These are phyloP conservation scores for Trichoderma guizhouense DNA, from an alignment of 2,329 filamentous ascomycete genomes.

Conservation along the genomic window DNA sequence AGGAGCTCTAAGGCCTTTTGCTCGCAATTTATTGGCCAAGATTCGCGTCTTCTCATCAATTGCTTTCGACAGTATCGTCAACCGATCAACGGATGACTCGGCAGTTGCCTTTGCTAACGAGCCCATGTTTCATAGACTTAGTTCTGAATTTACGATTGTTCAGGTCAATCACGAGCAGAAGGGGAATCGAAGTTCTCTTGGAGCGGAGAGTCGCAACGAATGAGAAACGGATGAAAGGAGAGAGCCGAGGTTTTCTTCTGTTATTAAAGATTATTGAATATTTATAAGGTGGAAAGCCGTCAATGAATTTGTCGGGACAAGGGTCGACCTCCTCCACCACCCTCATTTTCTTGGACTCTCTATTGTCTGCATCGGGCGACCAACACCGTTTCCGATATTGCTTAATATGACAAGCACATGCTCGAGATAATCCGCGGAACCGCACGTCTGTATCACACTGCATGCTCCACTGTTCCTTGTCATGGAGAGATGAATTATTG, in stretches of 20 bases:
- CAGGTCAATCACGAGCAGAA: background rate
- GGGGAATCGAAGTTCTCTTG: background rate
- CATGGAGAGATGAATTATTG: background rate
- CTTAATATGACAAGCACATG: background rate
- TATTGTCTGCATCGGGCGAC: background rate
- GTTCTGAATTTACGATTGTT: background rate
- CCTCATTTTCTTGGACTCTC: background rate
- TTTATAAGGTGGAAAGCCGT: background rate
- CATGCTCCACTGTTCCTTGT: background rate
- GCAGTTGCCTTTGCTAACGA: background rate
- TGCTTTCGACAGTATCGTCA: slow-evolving; percentile 20
- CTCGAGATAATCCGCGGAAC: background rate
- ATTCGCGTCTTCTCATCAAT: slow-evolving; percentile 24
- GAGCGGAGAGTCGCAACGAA: background rate
- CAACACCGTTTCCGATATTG: background rate
- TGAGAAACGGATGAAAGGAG: background rate
- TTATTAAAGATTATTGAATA: background rate
- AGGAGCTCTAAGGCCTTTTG: slow-evolving; percentile 23
- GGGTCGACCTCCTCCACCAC: background rate
- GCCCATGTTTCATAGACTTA: background rate
- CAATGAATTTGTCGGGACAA: background rate
- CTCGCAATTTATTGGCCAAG: slow-evolving; percentile 19
- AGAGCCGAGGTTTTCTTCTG: too few species aligned
- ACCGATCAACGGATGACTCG: slow-evolving; percentile 19
- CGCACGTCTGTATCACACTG: background rate